Conservation (phyloP, 441 rosid genomes). For the Bruguiera hainesii region DNA sequence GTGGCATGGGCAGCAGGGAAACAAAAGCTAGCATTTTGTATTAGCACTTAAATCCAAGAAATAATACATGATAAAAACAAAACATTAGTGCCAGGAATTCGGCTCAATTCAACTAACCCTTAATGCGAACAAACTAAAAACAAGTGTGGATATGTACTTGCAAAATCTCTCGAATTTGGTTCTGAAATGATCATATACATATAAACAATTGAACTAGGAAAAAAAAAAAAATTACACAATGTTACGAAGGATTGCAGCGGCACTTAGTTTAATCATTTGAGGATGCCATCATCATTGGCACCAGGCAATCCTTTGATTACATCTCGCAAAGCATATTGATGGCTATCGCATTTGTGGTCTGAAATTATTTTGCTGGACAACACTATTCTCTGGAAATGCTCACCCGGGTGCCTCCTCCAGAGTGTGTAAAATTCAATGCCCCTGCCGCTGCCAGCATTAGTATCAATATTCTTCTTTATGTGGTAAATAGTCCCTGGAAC, state of each 20-base stretch:
- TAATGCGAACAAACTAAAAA: no score
- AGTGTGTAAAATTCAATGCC: slow-evolving; percentile 56
- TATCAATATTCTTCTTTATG: slow-evolving; percentile 54
- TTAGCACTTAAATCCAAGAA: no score
- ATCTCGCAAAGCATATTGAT: slow-evolving; percentile 77
- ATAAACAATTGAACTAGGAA: background rate
- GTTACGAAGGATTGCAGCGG: no score
- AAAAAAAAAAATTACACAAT: background rate
- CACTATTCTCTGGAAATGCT: slow-evolving; percentile 83
- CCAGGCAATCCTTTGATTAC: slow-evolving; percentile 76
- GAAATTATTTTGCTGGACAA: slow-evolving; percentile 75
- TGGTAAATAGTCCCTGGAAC: slow-evolving; percentile 79
- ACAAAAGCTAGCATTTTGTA: no score
- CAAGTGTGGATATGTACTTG: background rate
- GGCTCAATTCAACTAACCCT: no score
- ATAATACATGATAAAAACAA: no score
- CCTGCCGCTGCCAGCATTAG: slow-evolving; percentile 19
- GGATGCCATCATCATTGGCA: slow-evolving; percentile 33
- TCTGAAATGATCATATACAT: background rate
- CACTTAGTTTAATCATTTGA: slow-evolving; percentile 6
- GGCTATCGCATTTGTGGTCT: slow-evolving; percentile 90
- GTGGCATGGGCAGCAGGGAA: no score
- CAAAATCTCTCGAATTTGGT: background rate
- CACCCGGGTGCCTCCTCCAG: slow-evolving; percentile 75
- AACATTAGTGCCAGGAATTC: no score